These are phyloP conservation scores for Mycena haematopus DNA, from an alignment of 768 basidiomycete genomes.

Conservation along the genomic window DNA sequence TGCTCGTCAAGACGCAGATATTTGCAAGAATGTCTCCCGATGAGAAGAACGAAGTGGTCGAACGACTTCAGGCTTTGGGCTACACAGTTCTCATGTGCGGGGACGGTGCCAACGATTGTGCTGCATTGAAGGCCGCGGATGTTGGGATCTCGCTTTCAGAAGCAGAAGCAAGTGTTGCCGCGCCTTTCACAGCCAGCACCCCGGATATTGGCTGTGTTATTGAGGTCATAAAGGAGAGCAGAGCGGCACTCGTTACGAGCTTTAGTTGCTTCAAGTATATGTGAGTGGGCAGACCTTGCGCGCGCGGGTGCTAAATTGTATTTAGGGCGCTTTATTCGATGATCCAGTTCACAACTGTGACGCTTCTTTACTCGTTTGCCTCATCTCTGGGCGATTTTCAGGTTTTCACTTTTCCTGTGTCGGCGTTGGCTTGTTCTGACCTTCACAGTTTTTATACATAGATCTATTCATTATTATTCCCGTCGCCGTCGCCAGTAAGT, in stretches of 20 bases:
- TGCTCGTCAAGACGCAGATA: conserved; percentile 96
- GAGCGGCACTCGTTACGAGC: conserved; percentile 95
- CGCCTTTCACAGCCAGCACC: conserved; percentile 92
- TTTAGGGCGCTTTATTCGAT: conserved; percentile 95
- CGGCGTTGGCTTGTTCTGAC: conserved; percentile 11
- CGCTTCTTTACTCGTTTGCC: conserved; percentile 13
- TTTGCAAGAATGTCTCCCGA: conserved; percentile 99
- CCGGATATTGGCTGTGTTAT: conserved; percentile 96
- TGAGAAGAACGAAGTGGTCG: conserved; percentile 98
- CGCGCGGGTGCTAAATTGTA: conserved; percentile 20
- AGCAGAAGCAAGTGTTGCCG: conserved; percentile 97
- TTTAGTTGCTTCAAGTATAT: conserved; percentile 99
- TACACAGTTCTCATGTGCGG: conserved; percentile 99
- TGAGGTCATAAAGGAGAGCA: conserved; percentile 95
- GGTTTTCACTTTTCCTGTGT: conserved; percentile 50
- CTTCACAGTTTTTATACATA: conserved; percentile 87
- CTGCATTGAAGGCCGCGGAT: conserved; percentile 97
- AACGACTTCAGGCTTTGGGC: conserved; percentile 89
- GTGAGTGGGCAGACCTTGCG: conserved; percentile 54
- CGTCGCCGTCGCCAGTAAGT: conserved; percentile 92
- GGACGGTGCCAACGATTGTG: conserved; percentile 98
- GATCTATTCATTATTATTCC: conserved; percentile 98
- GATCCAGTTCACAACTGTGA: conserved; percentile 74
- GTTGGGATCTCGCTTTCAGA: conserved; percentile 97
- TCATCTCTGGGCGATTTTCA: conserved; percentile 67